phyloP scores from a whole-genome alignment of 2,329 filamentous ascomycete species.

The Clarireedia paspali region DNA sequence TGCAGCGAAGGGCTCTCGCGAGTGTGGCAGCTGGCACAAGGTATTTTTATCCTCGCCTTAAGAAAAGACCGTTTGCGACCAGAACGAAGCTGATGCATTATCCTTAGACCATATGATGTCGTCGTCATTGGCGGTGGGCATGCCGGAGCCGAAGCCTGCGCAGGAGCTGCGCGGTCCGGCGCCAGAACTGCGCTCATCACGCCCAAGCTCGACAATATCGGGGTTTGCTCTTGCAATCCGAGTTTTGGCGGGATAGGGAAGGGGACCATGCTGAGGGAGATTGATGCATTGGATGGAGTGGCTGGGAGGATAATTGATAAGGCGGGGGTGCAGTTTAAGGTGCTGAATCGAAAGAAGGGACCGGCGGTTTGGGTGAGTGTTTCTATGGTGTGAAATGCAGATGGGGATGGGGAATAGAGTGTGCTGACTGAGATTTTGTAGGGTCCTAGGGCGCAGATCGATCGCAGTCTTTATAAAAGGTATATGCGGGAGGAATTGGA shows the following conservation, averaged over 20 bases:
- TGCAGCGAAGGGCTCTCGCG: constrained; percentile 1
- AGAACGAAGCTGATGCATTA: neutral
- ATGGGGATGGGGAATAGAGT: neutral
- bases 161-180: constrained; percentile 81
- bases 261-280: constrained; percentile 88
- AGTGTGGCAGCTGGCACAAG: constrained; percentile 6
- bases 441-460: constrained; percentile 92
- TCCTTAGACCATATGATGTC: constrained; percentile 61
- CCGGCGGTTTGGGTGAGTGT: constrained; percentile 73
- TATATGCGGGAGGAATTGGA: constrained; percentile 85
- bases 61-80: neutral
- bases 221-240: constrained; percentile 93
- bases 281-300: constrained; percentile 89
- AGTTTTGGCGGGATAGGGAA: constrained; percentile 99
- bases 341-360: constrained; percentile 83
- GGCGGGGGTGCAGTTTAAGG: constrained; percentile 86
- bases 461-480: constrained; percentile 78
- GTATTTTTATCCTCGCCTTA: neutral
- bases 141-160: constrained; percentile 87
- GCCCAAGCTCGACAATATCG: constrained; percentile 79
- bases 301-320: constrained; percentile 87
- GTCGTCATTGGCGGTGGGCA: constrained; percentile 94
- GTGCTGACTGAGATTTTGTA: constrained; percentile 19
- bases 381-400: neutral
- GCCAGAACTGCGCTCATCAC: constrained; percentile 87